A percentile compares a stretch with the other conserved stretches of the same genome.
phyloP scores from a whole-genome alignment of 768 basidiomycete genomes.

The Psilocybe azurescens region DNA sequence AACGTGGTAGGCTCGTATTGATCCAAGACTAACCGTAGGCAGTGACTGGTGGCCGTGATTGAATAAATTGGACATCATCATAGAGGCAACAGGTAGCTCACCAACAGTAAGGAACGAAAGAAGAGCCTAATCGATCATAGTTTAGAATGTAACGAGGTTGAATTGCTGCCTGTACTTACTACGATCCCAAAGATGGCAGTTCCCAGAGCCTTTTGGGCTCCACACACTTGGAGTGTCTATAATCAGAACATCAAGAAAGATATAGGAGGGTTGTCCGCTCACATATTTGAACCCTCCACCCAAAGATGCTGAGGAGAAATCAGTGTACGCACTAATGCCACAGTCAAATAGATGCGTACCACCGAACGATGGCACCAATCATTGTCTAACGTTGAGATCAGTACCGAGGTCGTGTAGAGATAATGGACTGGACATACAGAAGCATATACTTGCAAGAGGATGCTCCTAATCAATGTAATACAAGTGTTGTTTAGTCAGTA shows the following conservation, averaged over 20 bases:
- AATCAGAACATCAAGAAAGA: not conserved
- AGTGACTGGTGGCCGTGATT: not conserved
- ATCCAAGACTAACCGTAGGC: conserved; percentile 5
- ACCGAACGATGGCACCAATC: too few relatives aligned
- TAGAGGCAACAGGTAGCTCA: not conserved
- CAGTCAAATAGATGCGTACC: too few relatives aligned
- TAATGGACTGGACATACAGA: conserved; percentile 1
- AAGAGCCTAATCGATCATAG: not conserved
- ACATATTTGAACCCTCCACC: conserved; percentile 18
- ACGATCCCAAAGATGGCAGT: not conserved
- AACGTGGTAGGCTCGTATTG: not conserved
- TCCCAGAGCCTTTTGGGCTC: not conserved
- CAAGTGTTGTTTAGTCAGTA: too few relatives aligned
- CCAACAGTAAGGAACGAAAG: conserved; percentile 11
- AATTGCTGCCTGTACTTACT: not conserved
- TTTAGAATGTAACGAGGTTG: too few relatives aligned
- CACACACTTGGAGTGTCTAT: not conserved
- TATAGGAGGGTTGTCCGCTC: not conserved
- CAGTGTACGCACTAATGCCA: not conserved
- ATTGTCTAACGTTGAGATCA: not conserved
- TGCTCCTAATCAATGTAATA: not conserved
- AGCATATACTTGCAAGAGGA: conserved; percentile 13
- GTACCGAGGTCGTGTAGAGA: not conserved
- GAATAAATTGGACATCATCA: too few relatives aligned
- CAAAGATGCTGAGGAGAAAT: conserved; percentile 14